Percentiles rank a stretch among this genome's conserved stretches.
Conservation (phyloP, 2,329 filamentous ascomycete species). For the Neopestalotiopsis sp. region DNA sequence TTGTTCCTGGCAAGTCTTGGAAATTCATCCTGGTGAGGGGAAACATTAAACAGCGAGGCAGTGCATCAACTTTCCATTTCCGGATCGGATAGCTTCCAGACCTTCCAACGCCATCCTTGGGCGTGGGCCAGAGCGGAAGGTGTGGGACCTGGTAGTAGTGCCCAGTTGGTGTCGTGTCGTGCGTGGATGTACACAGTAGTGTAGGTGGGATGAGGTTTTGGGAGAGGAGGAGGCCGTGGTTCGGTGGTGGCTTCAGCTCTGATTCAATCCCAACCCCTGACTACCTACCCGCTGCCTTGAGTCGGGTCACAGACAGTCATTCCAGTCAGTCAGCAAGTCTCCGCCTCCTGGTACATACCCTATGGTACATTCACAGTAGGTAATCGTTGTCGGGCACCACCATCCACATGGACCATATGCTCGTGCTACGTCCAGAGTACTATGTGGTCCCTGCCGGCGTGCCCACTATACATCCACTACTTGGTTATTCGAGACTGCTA, state of each 20-base stretch:
- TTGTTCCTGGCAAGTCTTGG: not conserved
- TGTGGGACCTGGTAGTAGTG: not conserved
- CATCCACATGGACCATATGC: not conserved
- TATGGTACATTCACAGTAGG: not conserved
- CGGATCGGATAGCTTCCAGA: conserved; percentile 3
- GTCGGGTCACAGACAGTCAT: not conserved
- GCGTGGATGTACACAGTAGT: not conserved
- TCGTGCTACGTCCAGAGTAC: not conserved
- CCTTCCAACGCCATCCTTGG: conserved; percentile 1
- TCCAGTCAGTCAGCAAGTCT: not conserved
- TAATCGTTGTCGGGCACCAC: not conserved
- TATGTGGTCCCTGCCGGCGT: conserved; percentile 1
- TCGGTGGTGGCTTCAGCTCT: not conserved
- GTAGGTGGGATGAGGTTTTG: not conserved
- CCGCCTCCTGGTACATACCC: not conserved
- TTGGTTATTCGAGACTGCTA: conserved; percentile 2
- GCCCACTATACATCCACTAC: conserved; percentile 10
- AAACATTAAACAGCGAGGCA: conserved; percentile 1
- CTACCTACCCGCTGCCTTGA: conserved; percentile 1
- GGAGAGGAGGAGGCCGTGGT: not conserved
- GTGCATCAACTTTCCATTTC: conserved; percentile 3
- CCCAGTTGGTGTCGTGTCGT: not conserved
- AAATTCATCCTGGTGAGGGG: not conserved
- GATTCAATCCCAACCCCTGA: not conserved
- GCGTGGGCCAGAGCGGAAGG: not conserved